Evolutionary conservation across 805 yeast genomes (phyloP).

Genomic region (Ogataea nitratoaversa): DNA sequence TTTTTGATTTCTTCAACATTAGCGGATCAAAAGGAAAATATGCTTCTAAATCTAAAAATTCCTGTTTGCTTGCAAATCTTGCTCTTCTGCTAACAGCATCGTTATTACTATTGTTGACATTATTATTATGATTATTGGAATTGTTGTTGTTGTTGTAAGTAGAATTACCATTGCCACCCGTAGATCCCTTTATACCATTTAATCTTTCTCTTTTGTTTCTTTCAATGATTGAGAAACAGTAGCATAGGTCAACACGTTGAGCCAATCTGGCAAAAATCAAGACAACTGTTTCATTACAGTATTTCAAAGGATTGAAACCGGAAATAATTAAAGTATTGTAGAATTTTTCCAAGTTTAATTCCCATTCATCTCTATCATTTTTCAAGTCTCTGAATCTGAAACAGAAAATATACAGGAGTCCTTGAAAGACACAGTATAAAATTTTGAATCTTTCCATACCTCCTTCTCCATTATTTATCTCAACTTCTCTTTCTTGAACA

Average conservation of each 20-base stretch:
- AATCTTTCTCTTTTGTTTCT: conserved; percentile 74
- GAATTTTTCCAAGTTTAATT: conserved; percentile 74
- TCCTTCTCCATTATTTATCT: conserved; percentile 55
- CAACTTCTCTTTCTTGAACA: conserved; percentile 79
- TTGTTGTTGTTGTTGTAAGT: no score
- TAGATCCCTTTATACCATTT: conserved; percentile 36
- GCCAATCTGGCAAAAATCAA: conserved; percentile 90
- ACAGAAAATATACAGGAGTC: conserved; percentile 85
- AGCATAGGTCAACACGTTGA: conserved; percentile 83
- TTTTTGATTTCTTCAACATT: conserved; percentile 58
- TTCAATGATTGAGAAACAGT: conserved; percentile 90
- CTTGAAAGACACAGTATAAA: conserved; percentile 88
- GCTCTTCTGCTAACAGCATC: conserved; percentile 1
- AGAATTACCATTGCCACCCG: no score
- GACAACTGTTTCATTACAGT: conserved; percentile 90
- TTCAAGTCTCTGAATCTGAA: conserved; percentile 66
- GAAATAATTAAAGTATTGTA: conserved; percentile 83
- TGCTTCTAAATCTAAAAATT: conserved; percentile 85
- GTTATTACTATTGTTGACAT: conserved; percentile 6
- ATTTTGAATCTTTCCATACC: conserved; percentile 91
- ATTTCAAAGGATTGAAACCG: conserved; percentile 88
- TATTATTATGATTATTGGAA: not conserved
- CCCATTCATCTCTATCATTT: conserved; percentile 54
- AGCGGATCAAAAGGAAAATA: conserved; percentile 96
- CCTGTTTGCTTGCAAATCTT: conserved; percentile 50